Evolutionary conservation across 2,329 filamentous ascomycete genomes (phyloP).

Genomic region (Colletotrichum lindemuthianum): DNA sequence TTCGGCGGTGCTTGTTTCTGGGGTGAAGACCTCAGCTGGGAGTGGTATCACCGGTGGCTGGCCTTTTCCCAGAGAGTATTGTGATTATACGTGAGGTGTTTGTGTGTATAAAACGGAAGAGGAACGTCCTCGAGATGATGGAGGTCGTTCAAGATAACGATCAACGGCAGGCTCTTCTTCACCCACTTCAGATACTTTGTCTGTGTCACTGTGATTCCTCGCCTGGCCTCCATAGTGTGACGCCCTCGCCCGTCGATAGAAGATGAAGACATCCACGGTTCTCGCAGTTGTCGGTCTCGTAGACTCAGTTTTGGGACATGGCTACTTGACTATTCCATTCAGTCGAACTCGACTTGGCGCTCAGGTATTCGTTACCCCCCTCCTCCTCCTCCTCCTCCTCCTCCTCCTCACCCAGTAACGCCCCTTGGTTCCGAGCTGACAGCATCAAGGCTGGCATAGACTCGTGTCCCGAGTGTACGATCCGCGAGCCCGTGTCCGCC

Average conservation of each 20-base stretch:
- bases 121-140: accelerated
- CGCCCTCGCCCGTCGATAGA: not conserved
- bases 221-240: too few relatives aligned
- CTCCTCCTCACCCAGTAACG: not conserved
- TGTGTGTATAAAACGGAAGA: not conserved
- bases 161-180: too few relatives aligned
- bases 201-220: too few relatives aligned
- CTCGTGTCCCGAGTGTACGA: conserved; percentile 64
- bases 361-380: conserved; percentile 47
- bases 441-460: conserved; percentile 54
- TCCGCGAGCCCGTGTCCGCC: conserved; percentile 60
- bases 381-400: not conserved
- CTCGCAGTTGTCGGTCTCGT: conserved; percentile 2
- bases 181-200: too few relatives aligned
- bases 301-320: conserved; percentile 49
- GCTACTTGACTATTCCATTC: conserved; percentile 54
- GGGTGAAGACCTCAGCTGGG: not conserved
- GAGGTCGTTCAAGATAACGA: too few relatives aligned
- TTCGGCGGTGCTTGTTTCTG: conserved; percentile 23
- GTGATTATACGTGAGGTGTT: not conserved
- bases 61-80: too few relatives aligned
- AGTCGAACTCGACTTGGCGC: conserved; percentile 56
- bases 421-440: too few relatives aligned
- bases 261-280: not conserved
- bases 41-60: not conserved